Evolutionary conservation across 306 rosid species (phyloP).

Genomic region (Ochetophila trinervis): DNA sequence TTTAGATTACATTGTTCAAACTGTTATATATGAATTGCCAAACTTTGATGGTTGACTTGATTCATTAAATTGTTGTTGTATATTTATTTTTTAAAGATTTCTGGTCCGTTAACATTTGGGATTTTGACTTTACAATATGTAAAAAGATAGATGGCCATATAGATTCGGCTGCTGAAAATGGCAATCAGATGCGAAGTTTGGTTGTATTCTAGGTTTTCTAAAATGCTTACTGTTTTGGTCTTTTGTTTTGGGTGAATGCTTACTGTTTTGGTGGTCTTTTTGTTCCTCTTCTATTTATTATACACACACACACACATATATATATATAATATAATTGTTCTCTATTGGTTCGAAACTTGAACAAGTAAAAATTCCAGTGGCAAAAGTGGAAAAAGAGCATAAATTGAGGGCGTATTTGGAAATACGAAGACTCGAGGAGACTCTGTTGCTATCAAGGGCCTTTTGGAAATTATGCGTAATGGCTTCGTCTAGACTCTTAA

Average conservation of each 20-base stretch:
- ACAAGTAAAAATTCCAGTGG: background rate
- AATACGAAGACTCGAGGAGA: background rate
- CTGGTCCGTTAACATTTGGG: background rate
- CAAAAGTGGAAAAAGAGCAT: background rate
- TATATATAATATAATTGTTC: too few relatives aligned
- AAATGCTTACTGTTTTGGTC: too few relatives aligned
- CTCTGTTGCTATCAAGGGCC: constrained; percentile 6
- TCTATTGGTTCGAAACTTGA: too few relatives aligned
- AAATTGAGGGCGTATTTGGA: background rate
- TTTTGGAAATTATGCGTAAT: constrained; percentile 1
- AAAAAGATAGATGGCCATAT: background rate
- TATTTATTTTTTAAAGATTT: background rate
- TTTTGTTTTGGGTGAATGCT: too few relatives aligned
- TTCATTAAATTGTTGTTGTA: background rate
- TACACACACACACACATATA: too few relatives aligned
- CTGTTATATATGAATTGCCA: background rate
- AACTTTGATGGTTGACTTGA: background rate
- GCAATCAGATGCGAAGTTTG: too few relatives aligned
- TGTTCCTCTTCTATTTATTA: too few relatives aligned
- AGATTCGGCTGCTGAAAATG: too few relatives aligned
- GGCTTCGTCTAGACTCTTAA: constrained; percentile 14
- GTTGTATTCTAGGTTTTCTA: too few relatives aligned
- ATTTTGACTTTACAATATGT: background rate
- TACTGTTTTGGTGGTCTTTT: too few relatives aligned
- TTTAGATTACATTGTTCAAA: background rate